A percentile compares a stretch with the other conserved stretches of the same genome.
Evolutionary conservation across 2,329 filamentous ascomycete genomes (phyloP).

Genomic region (Aureobasidium pullulans): DNA sequence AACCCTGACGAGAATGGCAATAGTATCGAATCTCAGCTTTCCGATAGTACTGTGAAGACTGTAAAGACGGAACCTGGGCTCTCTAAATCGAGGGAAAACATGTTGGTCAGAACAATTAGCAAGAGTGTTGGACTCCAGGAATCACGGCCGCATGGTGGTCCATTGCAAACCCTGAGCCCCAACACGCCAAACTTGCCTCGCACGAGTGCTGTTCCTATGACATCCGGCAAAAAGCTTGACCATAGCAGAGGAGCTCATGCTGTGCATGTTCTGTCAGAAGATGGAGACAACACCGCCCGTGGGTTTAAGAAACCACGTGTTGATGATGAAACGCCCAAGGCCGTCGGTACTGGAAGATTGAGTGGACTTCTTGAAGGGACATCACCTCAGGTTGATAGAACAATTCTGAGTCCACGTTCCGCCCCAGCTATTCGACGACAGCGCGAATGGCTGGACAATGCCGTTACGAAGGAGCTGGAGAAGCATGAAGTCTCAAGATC

Average conservation of each 20-base stretch:
- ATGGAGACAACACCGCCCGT: background rate
- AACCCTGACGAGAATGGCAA: too few species aligned
- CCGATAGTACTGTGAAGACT: background rate
- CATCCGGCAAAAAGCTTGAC: background rate
- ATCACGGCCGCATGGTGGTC: background rate
- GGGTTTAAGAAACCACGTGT: conserved; percentile 8
- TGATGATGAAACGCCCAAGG: background rate
- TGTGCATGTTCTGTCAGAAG: conserved; percentile 14
- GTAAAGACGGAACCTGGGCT: conserved; percentile 1
- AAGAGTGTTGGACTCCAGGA: background rate
- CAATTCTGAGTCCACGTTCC: conserved; percentile 8
- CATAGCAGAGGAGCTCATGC: conserved; percentile 7
- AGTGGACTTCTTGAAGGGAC: background rate
- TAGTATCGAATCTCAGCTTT: background rate
- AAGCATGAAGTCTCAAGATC: background rate
- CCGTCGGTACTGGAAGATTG: background rate
- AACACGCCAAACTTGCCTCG: conserved; percentile 18
- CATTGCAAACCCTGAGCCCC: conserved; percentile 18
- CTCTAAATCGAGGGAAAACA: background rate
- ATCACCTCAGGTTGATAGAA: conserved; percentile 1
- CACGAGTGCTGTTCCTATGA: conserved; percentile 4
- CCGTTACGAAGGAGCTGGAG: background rate
- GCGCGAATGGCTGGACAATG: background rate
- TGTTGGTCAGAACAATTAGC: background rate
- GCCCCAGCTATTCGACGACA: background rate